Conservation (phyloP, 2,329 filamentous ascomycete species). For the Neonectria hederae region DNA sequence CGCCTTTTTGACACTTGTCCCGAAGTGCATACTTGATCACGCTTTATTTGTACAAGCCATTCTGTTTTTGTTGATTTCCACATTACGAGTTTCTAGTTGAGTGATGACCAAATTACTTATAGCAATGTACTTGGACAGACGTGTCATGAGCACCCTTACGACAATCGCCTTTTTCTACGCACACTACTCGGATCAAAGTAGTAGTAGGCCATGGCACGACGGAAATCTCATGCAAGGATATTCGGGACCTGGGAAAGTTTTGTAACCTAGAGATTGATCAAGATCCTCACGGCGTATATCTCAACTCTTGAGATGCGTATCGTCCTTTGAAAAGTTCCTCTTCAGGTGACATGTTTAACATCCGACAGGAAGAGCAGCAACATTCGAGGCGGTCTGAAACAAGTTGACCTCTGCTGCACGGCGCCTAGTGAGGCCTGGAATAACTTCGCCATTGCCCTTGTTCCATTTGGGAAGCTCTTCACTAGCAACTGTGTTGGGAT, state of each 20-base stretch:
- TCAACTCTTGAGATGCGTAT: background rate
- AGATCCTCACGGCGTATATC: background rate
- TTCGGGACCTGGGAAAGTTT: background rate
- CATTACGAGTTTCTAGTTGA: background rate
- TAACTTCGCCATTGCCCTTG: conserved; percentile 50
- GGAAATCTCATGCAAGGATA: background rate
- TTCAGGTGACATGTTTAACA: conserved; percentile 6
- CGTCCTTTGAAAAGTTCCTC: background rate
- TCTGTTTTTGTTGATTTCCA: background rate
- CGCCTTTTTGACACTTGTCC: no score
- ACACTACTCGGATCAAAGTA: no score
- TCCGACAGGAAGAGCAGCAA: conserved; percentile 24
- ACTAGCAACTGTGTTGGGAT: conserved; percentile 48
- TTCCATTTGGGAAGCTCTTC: conserved; percentile 61
- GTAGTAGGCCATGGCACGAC: background rate
- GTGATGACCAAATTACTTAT: background rate
- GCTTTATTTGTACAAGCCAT: background rate
- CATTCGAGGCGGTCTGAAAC: conserved; percentile 24
- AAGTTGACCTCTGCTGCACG: conserved; percentile 57
- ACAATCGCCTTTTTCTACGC: no score
- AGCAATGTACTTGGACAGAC: no score
- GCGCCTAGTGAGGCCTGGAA: conserved; percentile 53
- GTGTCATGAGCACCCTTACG: no score
- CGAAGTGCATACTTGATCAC: background rate
- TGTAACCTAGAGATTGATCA: background rate